Evolutionary conservation across 2,329 filamentous ascomycete genomes (phyloP).

Genomic region (Aspergillus niger): DNA sequence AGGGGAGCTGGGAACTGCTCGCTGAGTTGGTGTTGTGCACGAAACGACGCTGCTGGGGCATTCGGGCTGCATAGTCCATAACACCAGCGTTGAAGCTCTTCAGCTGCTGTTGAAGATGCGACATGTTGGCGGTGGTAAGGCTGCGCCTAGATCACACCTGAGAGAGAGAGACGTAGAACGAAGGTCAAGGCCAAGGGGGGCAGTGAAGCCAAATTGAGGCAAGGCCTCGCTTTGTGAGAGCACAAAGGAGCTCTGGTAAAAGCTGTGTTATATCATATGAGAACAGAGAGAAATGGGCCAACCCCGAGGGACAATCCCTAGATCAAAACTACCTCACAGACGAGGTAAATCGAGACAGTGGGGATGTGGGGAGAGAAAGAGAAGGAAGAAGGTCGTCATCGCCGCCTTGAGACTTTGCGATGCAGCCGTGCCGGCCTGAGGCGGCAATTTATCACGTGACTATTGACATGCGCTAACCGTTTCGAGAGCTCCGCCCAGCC

Average conservation of each 20-base stretch:
- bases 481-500: constrained; percentile 18
- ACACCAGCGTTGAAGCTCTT: constrained; percentile 64
- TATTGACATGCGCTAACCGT: constrained; percentile 13
- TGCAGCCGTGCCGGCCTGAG: background rate
- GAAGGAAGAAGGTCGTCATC: constrained; percentile 2
- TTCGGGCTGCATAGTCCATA: constrained; percentile 64
- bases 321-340: background rate
- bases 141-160: background rate
- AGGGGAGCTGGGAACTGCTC: constrained; percentile 58
- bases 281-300: background rate
- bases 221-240: constrained; percentile 17
- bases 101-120: constrained; percentile 67
- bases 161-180: background rate
- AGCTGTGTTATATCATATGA: constrained; percentile 12
- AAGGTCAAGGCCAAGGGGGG: background rate
- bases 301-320: background rate
- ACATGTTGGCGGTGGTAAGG: constrained; percentile 50
- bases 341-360: background rate
- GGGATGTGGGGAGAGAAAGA: background rate
- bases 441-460: constrained; percentile 11
- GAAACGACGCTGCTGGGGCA: constrained; percentile 57
- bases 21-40: constrained; percentile 53
- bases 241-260: constrained; percentile 15
- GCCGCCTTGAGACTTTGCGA: background rate
- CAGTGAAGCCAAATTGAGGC: constrained; percentile 10